Conservation (phyloP, 2,329 filamentous ascomycete species). For the Talaromyces sp. region DNA sequence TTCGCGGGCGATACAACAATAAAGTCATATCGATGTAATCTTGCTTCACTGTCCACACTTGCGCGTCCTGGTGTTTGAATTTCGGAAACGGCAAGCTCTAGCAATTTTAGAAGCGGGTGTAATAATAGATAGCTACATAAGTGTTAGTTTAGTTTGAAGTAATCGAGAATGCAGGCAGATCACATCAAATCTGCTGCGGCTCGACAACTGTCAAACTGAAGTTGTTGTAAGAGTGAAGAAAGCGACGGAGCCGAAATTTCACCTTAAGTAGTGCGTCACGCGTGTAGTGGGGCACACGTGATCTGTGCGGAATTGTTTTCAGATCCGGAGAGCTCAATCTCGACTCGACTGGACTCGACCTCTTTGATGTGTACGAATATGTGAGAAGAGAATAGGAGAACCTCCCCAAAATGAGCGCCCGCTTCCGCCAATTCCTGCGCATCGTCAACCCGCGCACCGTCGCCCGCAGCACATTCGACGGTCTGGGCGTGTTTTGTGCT, state of each 20-base stretch:
- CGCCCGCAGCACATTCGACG: constrained; percentile 27
- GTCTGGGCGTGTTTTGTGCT: constrained; percentile 31
- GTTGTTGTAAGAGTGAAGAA: background rate
- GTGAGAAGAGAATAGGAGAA: too few relatives aligned
- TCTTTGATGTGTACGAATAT: background rate
- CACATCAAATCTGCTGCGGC: background rate
- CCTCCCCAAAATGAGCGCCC: constrained; percentile 21
- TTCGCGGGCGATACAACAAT: constrained; percentile 30
- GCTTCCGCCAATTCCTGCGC: constrained; percentile 25
- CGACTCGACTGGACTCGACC: too few relatives aligned
- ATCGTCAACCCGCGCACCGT: constrained; percentile 19
- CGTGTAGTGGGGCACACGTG: background rate
- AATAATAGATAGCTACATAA: background rate
- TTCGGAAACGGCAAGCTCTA: constrained; percentile 54
- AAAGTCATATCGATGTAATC: constrained; percentile 32
- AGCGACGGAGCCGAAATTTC: background rate
- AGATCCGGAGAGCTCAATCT: background rate
- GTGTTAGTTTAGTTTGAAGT: background rate
- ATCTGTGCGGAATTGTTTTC: background rate
- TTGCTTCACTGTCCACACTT: constrained; percentile 58
- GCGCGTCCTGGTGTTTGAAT: constrained; percentile 44
- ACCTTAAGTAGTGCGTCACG: background rate
- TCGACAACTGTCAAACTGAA: background rate
- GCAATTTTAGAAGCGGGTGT: constrained; percentile 44
- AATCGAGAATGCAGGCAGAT: background rate